Conservation (phyloP, 768 basidiomycete genomes). For the Auricularia heimuer region DNA sequence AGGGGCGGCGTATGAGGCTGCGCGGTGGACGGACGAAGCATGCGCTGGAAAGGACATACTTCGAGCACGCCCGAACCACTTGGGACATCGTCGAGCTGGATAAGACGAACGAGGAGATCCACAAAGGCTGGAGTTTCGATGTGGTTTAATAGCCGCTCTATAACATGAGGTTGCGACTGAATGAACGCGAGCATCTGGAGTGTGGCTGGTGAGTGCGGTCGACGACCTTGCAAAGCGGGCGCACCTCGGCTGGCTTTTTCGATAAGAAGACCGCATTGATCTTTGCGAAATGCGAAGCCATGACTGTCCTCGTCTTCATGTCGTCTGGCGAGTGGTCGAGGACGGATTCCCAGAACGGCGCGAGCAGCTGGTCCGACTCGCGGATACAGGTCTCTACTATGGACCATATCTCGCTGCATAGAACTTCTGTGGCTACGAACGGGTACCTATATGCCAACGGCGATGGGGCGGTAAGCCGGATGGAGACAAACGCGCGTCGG, state of each 20-base stretch:
- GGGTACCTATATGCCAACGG: conserved; percentile 55
- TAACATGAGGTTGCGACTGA: conserved; percentile 66
- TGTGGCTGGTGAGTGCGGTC: background rate
- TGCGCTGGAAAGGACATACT: conserved; percentile 42
- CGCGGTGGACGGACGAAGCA: conserved; percentile 21
- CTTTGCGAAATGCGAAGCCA: conserved; percentile 91
- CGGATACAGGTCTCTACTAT: conserved; percentile 83
- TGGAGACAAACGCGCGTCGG: conserved; percentile 4
- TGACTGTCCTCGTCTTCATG: conserved; percentile 76
- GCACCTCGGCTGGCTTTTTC: conserved; percentile 83
- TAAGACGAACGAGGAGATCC: conserved; percentile 82
- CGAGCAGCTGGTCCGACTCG: conserved; percentile 58
- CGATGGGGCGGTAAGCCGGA: background rate
- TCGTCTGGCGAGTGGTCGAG: conserved; percentile 73
- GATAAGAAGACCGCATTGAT: conserved; percentile 81
- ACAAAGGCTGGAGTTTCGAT: conserved; percentile 86
- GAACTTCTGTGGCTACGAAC: conserved; percentile 85
- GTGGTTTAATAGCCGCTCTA: conserved; percentile 74
- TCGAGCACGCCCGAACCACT: conserved; percentile 77
- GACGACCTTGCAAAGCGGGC: conserved; percentile 14
- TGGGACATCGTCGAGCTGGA: conserved; percentile 80
- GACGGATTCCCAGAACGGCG: conserved; percentile 87
- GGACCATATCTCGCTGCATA: conserved; percentile 93
- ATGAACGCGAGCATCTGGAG: conserved; percentile 87
- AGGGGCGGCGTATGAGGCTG: conserved; percentile 24